phyloP scores from a whole-genome alignment of 768 basidiomycete genomes.

The Phylloporus scabripes region DNA sequence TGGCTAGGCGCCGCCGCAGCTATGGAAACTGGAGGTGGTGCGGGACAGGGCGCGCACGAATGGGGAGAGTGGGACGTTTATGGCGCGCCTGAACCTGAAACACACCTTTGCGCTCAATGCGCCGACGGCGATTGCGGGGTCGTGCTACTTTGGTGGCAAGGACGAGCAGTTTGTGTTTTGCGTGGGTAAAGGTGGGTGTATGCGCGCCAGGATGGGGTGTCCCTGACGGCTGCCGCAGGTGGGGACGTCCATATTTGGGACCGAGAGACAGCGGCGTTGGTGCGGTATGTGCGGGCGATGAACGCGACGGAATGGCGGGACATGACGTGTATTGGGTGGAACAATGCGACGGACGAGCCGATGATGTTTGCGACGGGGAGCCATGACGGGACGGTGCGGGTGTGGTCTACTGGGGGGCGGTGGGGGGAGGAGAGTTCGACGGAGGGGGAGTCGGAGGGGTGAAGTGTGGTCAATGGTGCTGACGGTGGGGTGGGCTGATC shows the following conservation, averaged over 20 bases:
- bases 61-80: slow-evolving; percentile 5
- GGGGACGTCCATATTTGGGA: slow-evolving; percentile 88
- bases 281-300: slow-evolving; percentile 63
- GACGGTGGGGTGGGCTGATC: too few species aligned
- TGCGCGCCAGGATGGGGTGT: too few species aligned
- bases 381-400: slow-evolving; percentile 69
- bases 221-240: too few species aligned
- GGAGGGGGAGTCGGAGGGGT: slow-evolving; percentile 20
- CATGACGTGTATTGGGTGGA: slow-evolving; percentile 81
- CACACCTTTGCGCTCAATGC: slow-evolving; percentile 66
- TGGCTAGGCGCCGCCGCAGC: slow-evolving; percentile 59
- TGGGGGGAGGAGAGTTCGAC: slow-evolving; percentile 10
- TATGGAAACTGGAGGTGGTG: slow-evolving; percentile 65
- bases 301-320: slow-evolving; percentile 47
- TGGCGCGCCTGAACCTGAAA: slow-evolving; percentile 34
- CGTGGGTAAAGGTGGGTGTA: slow-evolving; percentile 62
- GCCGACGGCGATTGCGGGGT: slow-evolving; percentile 67
- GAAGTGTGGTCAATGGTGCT: not conserved
- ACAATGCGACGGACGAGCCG: slow-evolving; percentile 45
- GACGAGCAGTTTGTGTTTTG: slow-evolving; percentile 77
- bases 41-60: slow-evolving; percentile 42
- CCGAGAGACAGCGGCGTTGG: slow-evolving; percentile 63
- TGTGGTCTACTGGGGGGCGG: slow-evolving; percentile 63
- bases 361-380: slow-evolving; percentile 65
- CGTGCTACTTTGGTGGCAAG: slow-evolving; percentile 75